A percentile compares a stretch with the other conserved stretches of the same genome.
phyloP scores from a whole-genome alignment of 2,329 filamentous ascomycete species.

The Pseudophaeomoniella oleicola region DNA sequence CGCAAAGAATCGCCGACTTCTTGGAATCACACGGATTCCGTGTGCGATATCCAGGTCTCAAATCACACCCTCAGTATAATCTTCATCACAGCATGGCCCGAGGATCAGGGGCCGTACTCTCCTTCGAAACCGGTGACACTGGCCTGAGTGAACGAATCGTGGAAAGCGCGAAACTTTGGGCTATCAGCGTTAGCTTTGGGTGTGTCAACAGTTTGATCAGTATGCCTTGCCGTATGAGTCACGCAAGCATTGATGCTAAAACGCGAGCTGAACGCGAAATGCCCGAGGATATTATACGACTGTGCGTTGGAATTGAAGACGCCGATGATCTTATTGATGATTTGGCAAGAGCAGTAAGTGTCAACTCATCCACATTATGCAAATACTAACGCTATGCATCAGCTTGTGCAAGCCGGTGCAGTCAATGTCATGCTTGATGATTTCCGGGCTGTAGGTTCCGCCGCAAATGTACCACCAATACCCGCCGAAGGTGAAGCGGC shows the following conservation, averaged over 20 bases:
- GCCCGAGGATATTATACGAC: constrained; percentile 89
- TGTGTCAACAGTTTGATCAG: constrained; percentile 98
- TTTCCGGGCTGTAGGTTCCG: constrained; percentile 45
- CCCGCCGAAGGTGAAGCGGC: background rate
- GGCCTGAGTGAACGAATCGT: constrained; percentile 80
- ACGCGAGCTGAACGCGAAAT: constrained; percentile 77
- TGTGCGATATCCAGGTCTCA: constrained; percentile 85
- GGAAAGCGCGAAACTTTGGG: constrained; percentile 80
- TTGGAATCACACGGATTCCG: constrained; percentile 84
- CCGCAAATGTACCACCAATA: background rate
- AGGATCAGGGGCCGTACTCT: constrained; percentile 83
- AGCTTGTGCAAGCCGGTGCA: constrained; percentile 88
- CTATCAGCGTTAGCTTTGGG: constrained; percentile 92
- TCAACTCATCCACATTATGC: no score
- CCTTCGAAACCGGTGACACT: constrained; percentile 87
- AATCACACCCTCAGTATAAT: constrained; percentile 91
- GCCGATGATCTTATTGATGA: constrained; percentile 84
- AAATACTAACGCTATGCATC: constrained; percentile 9
- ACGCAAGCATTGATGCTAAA: constrained; percentile 94
- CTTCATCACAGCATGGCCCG: constrained; percentile 92
- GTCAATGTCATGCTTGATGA: constrained; percentile 75
- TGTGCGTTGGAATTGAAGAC: constrained; percentile 96
- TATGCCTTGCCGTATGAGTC: constrained; percentile 99
- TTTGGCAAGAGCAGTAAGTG: constrained; percentile 71
- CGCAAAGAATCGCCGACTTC: constrained; percentile 61